Conservation (phyloP, 2,329 filamentous ascomycete genomes). For the Fusarium newnesense region DNA sequence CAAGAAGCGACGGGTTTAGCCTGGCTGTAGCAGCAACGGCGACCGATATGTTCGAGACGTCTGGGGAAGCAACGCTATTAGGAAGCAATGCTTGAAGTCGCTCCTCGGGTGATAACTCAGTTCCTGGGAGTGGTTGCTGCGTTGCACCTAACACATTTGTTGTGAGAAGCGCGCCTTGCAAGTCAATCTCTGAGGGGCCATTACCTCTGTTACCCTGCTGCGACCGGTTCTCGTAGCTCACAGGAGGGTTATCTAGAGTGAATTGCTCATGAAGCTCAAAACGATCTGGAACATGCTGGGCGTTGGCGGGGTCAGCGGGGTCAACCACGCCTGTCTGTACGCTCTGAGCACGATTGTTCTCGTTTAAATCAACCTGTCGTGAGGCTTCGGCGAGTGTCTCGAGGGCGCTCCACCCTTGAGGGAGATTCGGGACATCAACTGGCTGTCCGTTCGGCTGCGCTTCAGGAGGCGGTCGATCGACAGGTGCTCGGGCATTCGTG, state of each 20-base stretch:
- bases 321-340: constrained; percentile 44
- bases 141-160: constrained; percentile 23
- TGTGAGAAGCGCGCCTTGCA: constrained; percentile 18
- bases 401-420: constrained; percentile 79
- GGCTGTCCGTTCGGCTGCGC: constrained; percentile 46
- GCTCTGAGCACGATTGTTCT: constrained; percentile 66
- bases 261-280: constrained; percentile 70
- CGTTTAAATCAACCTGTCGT: constrained; percentile 76
- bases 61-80: constrained; percentile 50
- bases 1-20: constrained; percentile 64
- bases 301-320: constrained; percentile 40
- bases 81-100: constrained; percentile 60
- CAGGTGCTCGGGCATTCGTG: constrained; percentile 57
- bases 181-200: neutral
- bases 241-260: constrained; percentile 65
- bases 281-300: constrained; percentile 47
- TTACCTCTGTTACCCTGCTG: constrained; percentile 44
- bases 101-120: constrained; percentile 59
- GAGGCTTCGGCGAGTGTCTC: constrained; percentile 91
- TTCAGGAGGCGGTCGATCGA: constrained; percentile 45
- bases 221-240: constrained; percentile 56
- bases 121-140: constrained; percentile 42
- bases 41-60: constrained; percentile 63
- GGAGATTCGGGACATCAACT: constrained; percentile 48
- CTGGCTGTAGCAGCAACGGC: constrained; percentile 67